A percentile compares a stretch with the other conserved stretches of the same genome.
phyloP scores from a whole-genome alignment of 2,329 filamentous ascomycete genomes.

The Verticillium zaregamsianum region DNA sequence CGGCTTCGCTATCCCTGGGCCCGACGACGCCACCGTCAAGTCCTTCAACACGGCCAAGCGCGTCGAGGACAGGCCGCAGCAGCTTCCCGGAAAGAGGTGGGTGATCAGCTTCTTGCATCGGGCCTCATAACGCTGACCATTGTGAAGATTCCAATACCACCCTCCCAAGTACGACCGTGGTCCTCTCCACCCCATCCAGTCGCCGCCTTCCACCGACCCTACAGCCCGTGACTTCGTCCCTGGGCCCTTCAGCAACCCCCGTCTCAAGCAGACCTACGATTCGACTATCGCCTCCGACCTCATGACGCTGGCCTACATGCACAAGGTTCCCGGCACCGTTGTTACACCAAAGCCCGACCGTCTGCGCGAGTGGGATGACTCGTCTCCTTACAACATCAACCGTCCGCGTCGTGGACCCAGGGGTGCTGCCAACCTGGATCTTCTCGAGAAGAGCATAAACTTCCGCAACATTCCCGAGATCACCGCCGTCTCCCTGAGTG shows the following conservation, averaged over 20 bases:
- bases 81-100: conserved; percentile 45
- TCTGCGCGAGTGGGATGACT: conserved; percentile 81
- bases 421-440: conserved; percentile 66
- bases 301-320: conserved; percentile 82
- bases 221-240: conserved; percentile 84
- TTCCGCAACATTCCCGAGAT: conserved; percentile 86
- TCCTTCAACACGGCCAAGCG: conserved; percentile 36
- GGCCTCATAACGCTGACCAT: conserved; percentile 18
- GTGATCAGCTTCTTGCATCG: conserved; percentile 15
- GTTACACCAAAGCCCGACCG: conserved; percentile 53
- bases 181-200: conserved; percentile 87
- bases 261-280: conserved; percentile 86
- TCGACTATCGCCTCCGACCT: conserved; percentile 83
- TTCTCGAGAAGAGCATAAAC: conserved; percentile 69
- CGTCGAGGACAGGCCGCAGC: conserved; percentile 25
- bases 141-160: conserved; percentile 77
- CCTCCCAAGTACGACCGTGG: conserved; percentile 94
- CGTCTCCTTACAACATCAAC: conserved; percentile 92
- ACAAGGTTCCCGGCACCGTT: conserved; percentile 73
- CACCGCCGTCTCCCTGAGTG: conserved; percentile 75
- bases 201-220: conserved; percentile 80
- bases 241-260: conserved; percentile 84
- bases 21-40: conserved; percentile 32
- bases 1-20: conserved; percentile 38
- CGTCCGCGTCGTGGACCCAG: conserved; percentile 79